Evolutionary conservation across 176 grass and related monocot species (phyloP).

Genomic region (Dendrocalamus sinicus): DNA sequence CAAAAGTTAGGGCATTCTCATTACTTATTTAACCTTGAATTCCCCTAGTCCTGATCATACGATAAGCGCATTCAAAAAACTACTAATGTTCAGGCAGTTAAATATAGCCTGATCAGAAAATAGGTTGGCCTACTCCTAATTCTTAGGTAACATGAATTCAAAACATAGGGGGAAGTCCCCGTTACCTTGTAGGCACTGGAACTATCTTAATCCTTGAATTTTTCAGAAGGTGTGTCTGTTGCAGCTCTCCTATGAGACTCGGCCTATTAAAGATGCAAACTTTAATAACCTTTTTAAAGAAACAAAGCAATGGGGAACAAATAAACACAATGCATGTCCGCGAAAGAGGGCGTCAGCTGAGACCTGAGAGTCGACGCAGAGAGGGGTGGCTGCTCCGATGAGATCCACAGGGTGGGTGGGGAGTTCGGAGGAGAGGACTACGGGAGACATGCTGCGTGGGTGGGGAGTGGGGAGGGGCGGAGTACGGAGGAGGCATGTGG

Average conservation of each 20-base stretch:
- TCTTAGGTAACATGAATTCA: neutral
- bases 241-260: conserved; percentile 89
- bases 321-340: neutral
- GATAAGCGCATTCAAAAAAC: neutral
- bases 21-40: no score
- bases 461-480: no score
- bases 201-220: conserved; percentile 96
- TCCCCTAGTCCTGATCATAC: neutral
- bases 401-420: no score
- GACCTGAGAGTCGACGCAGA: no score
- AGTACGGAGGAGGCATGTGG: no score
- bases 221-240: conserved; percentile 79
- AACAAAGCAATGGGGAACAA: neutral
- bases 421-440: no score
- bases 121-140: neutral
- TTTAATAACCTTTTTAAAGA: neutral
- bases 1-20: no score
- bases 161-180: neutral
- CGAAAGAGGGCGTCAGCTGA: neutral
- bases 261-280: conserved; percentile 40
- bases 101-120: conserved; percentile 3
- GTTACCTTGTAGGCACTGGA: conserved; percentile 83
- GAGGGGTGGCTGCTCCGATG: no score
- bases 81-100: neutral
- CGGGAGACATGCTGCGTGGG: no score